Conservation (phyloP, 345 rosid genomes). For the Salix exigua region DNA sequence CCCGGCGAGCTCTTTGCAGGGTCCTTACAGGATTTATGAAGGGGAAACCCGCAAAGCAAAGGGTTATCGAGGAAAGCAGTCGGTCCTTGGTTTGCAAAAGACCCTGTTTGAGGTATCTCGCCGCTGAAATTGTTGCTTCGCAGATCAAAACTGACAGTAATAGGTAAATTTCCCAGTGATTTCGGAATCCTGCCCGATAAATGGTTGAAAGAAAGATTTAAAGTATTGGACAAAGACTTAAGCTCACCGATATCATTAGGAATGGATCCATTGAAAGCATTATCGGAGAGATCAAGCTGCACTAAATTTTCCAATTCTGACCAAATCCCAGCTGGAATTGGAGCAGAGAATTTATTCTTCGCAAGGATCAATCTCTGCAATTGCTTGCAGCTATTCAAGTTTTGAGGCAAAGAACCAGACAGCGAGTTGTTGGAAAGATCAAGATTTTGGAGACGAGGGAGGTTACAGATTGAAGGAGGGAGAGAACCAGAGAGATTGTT, state of each 20-base stretch:
- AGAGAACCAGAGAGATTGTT: slow-evolving; percentile 80
- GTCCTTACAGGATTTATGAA: slow-evolving; percentile 65
- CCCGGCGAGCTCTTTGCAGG: slow-evolving; percentile 28
- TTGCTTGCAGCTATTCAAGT: slow-evolving; percentile 62
- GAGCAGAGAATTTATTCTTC: slow-evolving; percentile 56
- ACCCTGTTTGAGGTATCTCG: slow-evolving; percentile 85
- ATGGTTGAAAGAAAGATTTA: slow-evolving; percentile 78
- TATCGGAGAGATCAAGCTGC: slow-evolving; percentile 83
- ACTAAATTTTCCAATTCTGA: slow-evolving; percentile 57
- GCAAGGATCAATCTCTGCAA: slow-evolving; percentile 77
- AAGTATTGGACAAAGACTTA: slow-evolving; percentile 63
- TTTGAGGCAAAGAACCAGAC: slow-evolving; percentile 58
- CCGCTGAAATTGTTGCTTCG: slow-evolving; percentile 75
- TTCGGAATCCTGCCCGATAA: slow-evolving; percentile 74
- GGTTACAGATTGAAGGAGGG: slow-evolving; percentile 71
- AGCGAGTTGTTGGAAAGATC: slow-evolving; percentile 80
- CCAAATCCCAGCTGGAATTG: slow-evolving; percentile 76
- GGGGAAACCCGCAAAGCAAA: slow-evolving; percentile 81
- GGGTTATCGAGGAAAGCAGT: slow-evolving; percentile 90
- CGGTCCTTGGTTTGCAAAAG: slow-evolving; percentile 93
- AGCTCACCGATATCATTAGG: slow-evolving; percentile 74
- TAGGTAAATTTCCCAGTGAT: slow-evolving; percentile 69
- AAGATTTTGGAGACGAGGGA: slow-evolving; percentile 77
- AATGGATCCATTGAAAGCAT: slow-evolving; percentile 56
- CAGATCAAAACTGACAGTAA: slow-evolving; percentile 83